These are phyloP conservation scores for Cladophialophora psammophila DNA, from an alignment of 2,329 filamentous ascomycete species.

Conservation along the genomic window DNA sequence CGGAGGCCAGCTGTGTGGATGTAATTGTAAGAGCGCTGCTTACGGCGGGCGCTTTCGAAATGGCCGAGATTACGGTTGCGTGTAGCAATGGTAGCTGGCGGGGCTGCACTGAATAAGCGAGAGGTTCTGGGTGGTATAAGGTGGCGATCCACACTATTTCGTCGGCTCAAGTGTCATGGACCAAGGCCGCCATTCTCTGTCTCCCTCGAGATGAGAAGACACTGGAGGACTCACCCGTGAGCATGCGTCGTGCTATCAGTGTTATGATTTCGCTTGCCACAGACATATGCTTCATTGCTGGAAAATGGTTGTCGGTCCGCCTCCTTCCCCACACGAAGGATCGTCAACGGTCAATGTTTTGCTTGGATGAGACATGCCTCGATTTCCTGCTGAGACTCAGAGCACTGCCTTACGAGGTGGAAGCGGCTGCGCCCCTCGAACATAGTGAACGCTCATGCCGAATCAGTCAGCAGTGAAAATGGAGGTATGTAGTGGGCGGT, in stretches of 20 bases:
- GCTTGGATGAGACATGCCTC: conserved; percentile 2
- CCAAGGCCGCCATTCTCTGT: conserved; percentile 5
- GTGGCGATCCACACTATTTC: background rate
- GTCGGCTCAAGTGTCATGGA: background rate
- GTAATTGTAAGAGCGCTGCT: conserved; percentile 4
- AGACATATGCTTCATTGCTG: conserved; percentile 4
- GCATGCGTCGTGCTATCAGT: background rate
- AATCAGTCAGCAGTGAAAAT: no score
- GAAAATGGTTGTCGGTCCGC: conserved; percentile 8
- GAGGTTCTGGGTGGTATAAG: background rate
- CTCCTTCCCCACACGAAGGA: background rate
- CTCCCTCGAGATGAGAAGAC: background rate
- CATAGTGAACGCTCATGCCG: background rate
- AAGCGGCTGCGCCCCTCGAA: background rate
- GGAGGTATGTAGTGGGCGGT: no score
- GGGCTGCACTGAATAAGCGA: no score
- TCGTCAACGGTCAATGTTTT: conserved; percentile 1
- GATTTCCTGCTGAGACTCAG: conserved; percentile 4
- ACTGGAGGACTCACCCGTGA: background rate
- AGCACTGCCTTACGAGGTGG: background rate
- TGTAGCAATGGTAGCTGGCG: background rate
- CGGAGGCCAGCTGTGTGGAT: conserved; percentile 9
- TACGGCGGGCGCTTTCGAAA: background rate
- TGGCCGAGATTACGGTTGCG: conserved; percentile 3
- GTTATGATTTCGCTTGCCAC: conserved; percentile 11